Percentiles rank a stretch among this genome's conserved stretches.
Conservation (phyloP, 1,284 basidiomycete genomes). For the Cutaneotrichosporon dermatis region DNA sequence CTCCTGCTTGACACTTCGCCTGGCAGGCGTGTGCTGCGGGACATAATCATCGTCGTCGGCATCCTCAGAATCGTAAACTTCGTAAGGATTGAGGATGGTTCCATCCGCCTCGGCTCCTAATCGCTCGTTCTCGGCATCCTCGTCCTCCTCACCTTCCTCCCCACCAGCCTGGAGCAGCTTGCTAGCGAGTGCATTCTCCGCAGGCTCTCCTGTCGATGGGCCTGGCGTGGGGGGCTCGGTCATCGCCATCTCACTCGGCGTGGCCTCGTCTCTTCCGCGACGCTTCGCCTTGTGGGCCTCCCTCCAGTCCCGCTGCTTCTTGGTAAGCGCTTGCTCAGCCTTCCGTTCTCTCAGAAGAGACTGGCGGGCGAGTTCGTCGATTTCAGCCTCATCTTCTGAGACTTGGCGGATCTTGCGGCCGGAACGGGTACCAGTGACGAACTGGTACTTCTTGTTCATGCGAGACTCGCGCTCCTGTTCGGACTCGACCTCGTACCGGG, state of each 20-base stretch:
- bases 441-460: constrained; percentile 21
- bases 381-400: constrained; percentile 19
- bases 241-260: too few species aligned
- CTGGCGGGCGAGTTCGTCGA: not conserved
- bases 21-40: too few species aligned
- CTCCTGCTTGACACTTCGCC: too few species aligned
- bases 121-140: not conserved
- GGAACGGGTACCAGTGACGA: constrained; percentile 37
- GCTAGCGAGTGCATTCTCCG: not conserved
- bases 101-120: not conserved
- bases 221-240: too few species aligned
- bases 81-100: too few species aligned
- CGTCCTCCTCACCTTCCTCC: not conserved
- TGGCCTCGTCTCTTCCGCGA: too few species aligned
- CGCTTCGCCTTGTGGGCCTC: not conserved
- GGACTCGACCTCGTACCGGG: constrained; percentile 30
- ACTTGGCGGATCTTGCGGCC: constrained; percentile 25
- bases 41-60: too few species aligned
- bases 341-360: too few species aligned
- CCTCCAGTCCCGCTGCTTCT: constrained; percentile 3
- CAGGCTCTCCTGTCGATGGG: too few species aligned
- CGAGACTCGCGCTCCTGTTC: constrained; percentile 29
- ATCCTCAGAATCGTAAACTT: too few species aligned
- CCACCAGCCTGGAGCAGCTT: not conserved
- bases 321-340: too few species aligned